phyloP scores from a whole-genome alignment of 768 basidiomycete species.

The Mycena pura region DNA sequence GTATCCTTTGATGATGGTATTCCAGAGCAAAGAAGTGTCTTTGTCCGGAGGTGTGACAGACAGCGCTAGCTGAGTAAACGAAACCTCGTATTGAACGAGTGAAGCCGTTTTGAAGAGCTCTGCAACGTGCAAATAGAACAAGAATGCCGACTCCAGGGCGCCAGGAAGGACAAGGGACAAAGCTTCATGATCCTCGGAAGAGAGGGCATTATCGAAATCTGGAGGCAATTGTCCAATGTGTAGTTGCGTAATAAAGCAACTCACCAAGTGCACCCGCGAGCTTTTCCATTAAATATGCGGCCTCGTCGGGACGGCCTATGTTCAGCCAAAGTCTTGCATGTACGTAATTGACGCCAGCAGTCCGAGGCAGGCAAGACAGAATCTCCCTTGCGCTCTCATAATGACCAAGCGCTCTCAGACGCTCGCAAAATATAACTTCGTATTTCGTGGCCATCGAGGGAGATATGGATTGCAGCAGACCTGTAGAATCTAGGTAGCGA shows the following conservation, averaged over 20 bases:
- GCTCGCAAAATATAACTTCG: constrained; percentile 78
- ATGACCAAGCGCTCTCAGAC: constrained; percentile 69
- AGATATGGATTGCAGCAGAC: constrained; percentile 70
- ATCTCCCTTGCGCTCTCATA: constrained; percentile 66
- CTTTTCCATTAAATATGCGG: constrained; percentile 73
- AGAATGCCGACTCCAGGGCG: constrained; percentile 65
- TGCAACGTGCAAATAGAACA: constrained; percentile 81
- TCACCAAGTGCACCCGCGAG: constrained; percentile 79
- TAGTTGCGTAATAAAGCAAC: constrained; percentile 31
- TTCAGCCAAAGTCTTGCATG: constrained; percentile 70
- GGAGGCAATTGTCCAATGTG: constrained; percentile 18
- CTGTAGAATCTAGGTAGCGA: constrained; percentile 70
- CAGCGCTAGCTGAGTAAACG: constrained; percentile 82
- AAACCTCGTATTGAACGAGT: constrained; percentile 66
- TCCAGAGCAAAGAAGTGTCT: constrained; percentile 79
- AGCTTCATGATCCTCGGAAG: constrained; percentile 68
- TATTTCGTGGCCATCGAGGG: constrained; percentile 69
- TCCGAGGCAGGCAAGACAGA: constrained; percentile 79
- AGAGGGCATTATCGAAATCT: constrained; percentile 59
- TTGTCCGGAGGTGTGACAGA: constrained; percentile 62
- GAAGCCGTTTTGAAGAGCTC: constrained; percentile 71
- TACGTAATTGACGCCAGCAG: constrained; percentile 78
- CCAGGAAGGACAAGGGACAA: constrained; percentile 67
- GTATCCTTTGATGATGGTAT: constrained; percentile 75
- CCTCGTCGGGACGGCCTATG: constrained; percentile 74